phyloP scores from a whole-genome alignment of 2,329 filamentous ascomycete species.

The Coleophoma cylindrospora region DNA sequence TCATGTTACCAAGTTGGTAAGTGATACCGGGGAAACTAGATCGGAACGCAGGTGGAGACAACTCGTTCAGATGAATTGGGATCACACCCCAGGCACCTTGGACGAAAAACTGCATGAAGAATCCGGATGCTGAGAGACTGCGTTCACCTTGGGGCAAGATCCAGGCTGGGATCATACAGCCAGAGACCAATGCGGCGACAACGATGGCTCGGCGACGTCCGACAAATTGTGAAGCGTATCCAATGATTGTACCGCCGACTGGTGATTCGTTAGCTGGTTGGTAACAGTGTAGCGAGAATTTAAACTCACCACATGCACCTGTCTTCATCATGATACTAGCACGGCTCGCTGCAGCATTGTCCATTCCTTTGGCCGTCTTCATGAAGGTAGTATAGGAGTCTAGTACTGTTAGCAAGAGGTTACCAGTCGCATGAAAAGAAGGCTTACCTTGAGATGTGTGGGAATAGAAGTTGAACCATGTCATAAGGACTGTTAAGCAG shows the following conservation, averaged over 20 bases:
- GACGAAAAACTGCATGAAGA: conserved; percentile 76
- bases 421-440: neutral
- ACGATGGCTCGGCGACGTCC: conserved; percentile 66
- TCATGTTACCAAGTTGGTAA: conserved; percentile 66
- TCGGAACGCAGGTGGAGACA: conserved; percentile 53
- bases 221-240: conserved; percentile 62
- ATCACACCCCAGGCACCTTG: conserved; percentile 64
- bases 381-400: conserved; percentile 63
- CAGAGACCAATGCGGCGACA: conserved; percentile 51
- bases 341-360: conserved; percentile 59
- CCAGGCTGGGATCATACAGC: conserved; percentile 76
- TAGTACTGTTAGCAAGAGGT: conserved; percentile 55
- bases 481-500: conserved; percentile 56
- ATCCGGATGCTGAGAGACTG: conserved; percentile 70
- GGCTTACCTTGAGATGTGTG: conserved; percentile 74
- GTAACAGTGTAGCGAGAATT: no score
- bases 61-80: conserved; percentile 58
- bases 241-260: conserved; percentile 56
- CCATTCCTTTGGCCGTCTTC: conserved; percentile 65
- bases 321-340: conserved; percentile 67
- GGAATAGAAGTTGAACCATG: conserved; percentile 62
- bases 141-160: conserved; percentile 52
- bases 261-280: no score
- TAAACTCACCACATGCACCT: conserved; percentile 27
- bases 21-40: conserved; percentile 58